Conservation (phyloP, 2,329 filamentous ascomycete species). For the Apiospora kogelbergensis region DNA sequence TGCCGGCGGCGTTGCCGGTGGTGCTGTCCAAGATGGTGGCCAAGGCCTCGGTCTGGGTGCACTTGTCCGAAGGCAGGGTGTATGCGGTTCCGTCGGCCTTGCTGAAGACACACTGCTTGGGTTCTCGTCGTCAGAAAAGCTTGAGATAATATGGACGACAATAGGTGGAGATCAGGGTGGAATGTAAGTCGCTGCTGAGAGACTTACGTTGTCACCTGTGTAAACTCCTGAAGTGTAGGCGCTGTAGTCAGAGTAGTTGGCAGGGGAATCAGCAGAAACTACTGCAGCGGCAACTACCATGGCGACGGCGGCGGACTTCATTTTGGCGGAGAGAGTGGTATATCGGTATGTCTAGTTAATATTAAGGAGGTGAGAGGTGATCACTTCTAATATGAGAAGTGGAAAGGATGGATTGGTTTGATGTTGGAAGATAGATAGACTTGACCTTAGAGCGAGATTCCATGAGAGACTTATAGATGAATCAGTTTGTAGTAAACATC, state of each 20-base stretch:
- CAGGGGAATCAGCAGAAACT: not conserved
- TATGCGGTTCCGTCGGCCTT: not conserved
- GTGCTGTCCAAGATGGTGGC: not conserved
- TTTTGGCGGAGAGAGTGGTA: not conserved
- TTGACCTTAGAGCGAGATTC: not conserved
- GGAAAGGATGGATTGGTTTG: not conserved
- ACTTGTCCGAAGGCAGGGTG: not conserved
- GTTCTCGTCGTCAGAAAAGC: not conserved
- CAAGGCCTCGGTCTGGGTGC: not conserved
- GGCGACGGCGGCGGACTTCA: not conserved
- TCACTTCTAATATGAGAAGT: not conserved
- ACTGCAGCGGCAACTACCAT: not conserved
- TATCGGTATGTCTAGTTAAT: not conserved
- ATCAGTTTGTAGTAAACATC: not conserved
- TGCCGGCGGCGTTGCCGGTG: not conserved
- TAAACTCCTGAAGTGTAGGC: not conserved
- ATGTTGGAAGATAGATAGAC: not conserved
- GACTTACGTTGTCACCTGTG: not conserved
- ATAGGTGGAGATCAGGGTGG: not conserved
- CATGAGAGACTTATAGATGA: not conserved
- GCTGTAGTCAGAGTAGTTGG: not conserved
- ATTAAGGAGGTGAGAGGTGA: not conserved
- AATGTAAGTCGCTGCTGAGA: not conserved
- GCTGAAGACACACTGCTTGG: not conserved
- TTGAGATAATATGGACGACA: not conserved